Evolutionary conservation across 2,329 filamentous ascomycete genomes (phyloP), one percentile per base, ranked within the genome.

Genomic region (Fusarium miscanthi): DNA sequence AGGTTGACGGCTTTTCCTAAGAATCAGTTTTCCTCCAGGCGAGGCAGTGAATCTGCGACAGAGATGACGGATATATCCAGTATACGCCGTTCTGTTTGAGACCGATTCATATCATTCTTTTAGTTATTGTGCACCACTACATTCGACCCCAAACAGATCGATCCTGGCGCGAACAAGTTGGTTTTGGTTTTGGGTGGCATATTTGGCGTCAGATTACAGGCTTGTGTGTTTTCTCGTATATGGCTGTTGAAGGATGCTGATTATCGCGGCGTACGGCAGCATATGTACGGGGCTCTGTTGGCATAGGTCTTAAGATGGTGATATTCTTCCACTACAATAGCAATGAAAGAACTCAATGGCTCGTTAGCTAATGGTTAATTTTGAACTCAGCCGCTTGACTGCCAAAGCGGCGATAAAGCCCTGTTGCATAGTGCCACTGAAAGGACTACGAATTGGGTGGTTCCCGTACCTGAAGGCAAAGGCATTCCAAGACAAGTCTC

Each of bases 11-110:
- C 76, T 9, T 62, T 69, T 40, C 73, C 74, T 30, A 75, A 76
- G 63, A 78, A 81, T 48, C 74, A 77, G 21, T 63, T 71, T 35
- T 72, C 73, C 10, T 80, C 77, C 42, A 74, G 77, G 35, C 76
- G 80, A 64, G 78, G 78, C n/a, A 83, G 81, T 58, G 81, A 83
- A 63, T 82, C 80, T 12, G 81, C 75, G 21, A 82, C 80, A 7
- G 82, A 84, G 61, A 76, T 83, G 73, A 80, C 78, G 31, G 78
- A 80, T 4, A 69, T 81, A 25, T 57, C 70, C 8, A 79, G 74
- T 58, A 52, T 66, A 30, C 66, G 62, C 30, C 74, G 74, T 40
- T 66, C 70, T 21, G 73, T 67, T 35, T 78, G 70, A 60, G 13
- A 30, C 11, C 11, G 5, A 3, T 17, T 17, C 25, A 21, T 14